Base-by-base conservation (phyloP, 352 stramenopile genomes). In the Globisporangium megalacanthum region DNA sequence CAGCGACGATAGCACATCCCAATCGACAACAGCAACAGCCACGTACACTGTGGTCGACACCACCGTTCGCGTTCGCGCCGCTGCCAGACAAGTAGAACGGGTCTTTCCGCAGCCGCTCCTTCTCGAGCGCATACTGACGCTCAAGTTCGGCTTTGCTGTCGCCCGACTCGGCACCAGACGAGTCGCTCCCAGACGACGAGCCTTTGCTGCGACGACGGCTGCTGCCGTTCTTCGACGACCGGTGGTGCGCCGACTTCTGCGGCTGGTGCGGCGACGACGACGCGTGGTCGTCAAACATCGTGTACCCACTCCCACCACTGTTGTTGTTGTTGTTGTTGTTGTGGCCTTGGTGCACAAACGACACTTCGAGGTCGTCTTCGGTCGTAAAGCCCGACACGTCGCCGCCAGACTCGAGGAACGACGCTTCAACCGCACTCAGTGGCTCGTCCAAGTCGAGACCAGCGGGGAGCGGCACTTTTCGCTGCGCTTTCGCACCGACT, bases 401-500 rank as follows among this genome's bases (percentile, higher is more conserved):
- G 4, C 78, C 79, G n/a, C 83, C 86, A 6, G 83, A 83, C 56
- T 88, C 77, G 13, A 93, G 62, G 56, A 90, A 95, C 29, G 77
- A 79, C 0, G 83, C 79, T 41, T 92, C 79, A 0, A 64, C 73
- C 13, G 64, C 60, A 62, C 69, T 85, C 36, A 91, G 64, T 11
- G 81, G 68, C 54, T 64, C 60, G 19, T 92, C 77, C 58, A 92
- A 61, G 44, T 92, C 83, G 17, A 93, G 52, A 49, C 79, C 92
- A 19, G 79, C 89, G 29, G 94, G 93, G 6, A 96, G 36, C 7
- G 92, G 91, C 29, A 98, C 94, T 54, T 95, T 96, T 25, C 75
- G 74, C 71, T 98, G 93, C 7, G 94, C 94, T 64, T 97, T 97
- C 15, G 79, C 67, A 36, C 88, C 89, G 4, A 98, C 92, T 0